These are phyloP conservation scores for Rosa persica DNA, from an alignment of 306 rosid genomes.

Conservation along the genomic window DNA sequence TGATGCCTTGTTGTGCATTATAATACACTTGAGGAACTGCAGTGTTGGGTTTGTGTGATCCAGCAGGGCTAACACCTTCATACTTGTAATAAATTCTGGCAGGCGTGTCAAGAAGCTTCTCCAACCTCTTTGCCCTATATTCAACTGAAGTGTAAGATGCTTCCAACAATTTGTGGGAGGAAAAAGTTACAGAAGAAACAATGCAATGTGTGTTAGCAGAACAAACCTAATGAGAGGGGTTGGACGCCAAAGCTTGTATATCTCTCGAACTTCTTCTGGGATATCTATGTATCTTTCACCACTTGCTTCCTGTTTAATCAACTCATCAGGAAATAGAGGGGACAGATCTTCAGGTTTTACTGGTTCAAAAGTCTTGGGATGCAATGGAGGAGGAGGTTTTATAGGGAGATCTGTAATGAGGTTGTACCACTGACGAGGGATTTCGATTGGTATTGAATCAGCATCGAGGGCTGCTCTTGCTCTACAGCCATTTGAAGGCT, in stretches of 20 bases:
- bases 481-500: constrained; percentile 48
- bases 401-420: constrained; percentile 80
- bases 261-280: constrained; percentile 78
- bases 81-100: constrained; percentile 95
- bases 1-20: constrained; percentile 76
- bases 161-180: constrained; percentile 14
- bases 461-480: constrained; percentile 56
- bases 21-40: constrained; percentile 97
- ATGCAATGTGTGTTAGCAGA: not conserved
- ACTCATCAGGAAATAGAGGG: constrained; percentile 68
- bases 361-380: constrained; percentile 73
- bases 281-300: constrained; percentile 68
- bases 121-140: constrained; percentile 88
- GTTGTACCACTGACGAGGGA: constrained; percentile 87
- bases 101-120: constrained; percentile 86
- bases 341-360: constrained; percentile 81
- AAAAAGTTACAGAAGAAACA: not conserved
- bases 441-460: constrained; percentile 39
- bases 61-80: constrained; percentile 95
- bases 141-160: constrained; percentile 25
- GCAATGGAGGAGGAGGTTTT: constrained; percentile 87
- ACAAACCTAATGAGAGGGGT: constrained; percentile 90
- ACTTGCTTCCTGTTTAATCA: constrained; percentile 75
- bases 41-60: constrained; percentile 91
- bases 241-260: constrained; percentile 92